Conservation (phyloP, 768 basidiomycete genomes). For the Rossbeevera mucosa region DNA sequence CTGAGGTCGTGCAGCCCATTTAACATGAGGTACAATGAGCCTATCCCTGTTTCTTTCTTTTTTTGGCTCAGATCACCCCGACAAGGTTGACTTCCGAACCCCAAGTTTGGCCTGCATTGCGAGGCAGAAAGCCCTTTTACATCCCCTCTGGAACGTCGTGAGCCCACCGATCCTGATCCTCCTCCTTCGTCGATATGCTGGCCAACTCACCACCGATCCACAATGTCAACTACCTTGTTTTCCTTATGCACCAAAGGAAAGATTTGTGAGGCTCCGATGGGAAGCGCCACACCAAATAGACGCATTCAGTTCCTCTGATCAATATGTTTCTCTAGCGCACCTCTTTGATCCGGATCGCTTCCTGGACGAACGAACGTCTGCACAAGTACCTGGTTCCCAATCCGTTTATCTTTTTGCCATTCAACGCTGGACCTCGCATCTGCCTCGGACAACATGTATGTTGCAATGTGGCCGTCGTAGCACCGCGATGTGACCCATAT, state of each 20-base stretch:
- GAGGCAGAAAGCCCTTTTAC: constrained; percentile 45
- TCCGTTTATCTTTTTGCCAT: constrained; percentile 66
- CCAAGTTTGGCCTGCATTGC: constrained; percentile 16
- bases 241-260: constrained; percentile 36
- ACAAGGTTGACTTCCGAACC: constrained; percentile 14
- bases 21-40: constrained; percentile 18
- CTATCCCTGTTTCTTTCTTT: not conserved
- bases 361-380: constrained; percentile 53
- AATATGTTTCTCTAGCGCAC: constrained; percentile 18
- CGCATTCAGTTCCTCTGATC: not conserved
- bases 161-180: not conserved
- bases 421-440: constrained; percentile 64
- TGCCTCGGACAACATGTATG: constrained; percentile 50
- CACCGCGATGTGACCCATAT: too few relatives aligned
- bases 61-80: constrained; percentile 2
- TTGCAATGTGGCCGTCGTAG: not conserved
- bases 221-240: constrained; percentile 20
- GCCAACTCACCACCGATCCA: not conserved
- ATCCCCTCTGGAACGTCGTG: constrained; percentile 41
- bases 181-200: not conserved
- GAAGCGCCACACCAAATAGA: constrained; percentile 1
- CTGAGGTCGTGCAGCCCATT: constrained; percentile 13
- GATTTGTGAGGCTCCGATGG: constrained; percentile 38
- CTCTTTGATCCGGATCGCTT: constrained; percentile 64
- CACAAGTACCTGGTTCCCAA: constrained; percentile 51